These are phyloP conservation scores for Puccinellia tenuiflora DNA, from an alignment of 176 grass and related monocot genomes.

Conservation along the genomic window DNA sequence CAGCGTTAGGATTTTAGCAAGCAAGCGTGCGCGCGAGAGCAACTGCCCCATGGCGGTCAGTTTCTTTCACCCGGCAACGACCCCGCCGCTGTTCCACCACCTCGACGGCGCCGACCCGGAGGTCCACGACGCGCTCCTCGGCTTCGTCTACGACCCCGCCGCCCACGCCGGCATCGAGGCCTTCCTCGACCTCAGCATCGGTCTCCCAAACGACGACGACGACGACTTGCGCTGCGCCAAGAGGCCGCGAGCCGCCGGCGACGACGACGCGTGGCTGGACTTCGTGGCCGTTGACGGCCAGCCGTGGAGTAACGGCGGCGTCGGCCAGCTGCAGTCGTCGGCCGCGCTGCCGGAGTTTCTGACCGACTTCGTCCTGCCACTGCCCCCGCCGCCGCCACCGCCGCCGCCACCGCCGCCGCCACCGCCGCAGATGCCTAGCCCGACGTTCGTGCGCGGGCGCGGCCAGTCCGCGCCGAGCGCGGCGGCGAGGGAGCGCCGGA, in stretches of 20 bases:
- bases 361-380: neutral
- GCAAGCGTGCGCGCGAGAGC: neutral
- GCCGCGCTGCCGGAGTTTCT: neutral
- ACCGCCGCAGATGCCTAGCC: neutral
- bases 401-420: neutral
- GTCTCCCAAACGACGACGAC: neutral
- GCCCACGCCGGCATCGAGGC: conserved; percentile 24
- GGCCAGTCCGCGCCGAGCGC: conserved; percentile 33
- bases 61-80: conserved; percentile 30
- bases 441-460: neutral
- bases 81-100: conserved; percentile 1
- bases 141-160: conserved; percentile 53
- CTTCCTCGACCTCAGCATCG: conserved; percentile 13
- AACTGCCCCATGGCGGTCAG: conserved; percentile 27
- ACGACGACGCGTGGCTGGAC: neutral
- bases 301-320: neutral
- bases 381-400: neutral
- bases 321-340: neutral
- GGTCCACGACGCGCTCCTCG: conserved; percentile 52
- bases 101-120: conserved; percentile 24
- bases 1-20: neutral
- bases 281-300: neutral
- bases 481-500: conserved; percentile 62
- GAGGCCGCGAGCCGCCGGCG: neutral
- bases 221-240: conserved; percentile 2